Conservation (phyloP, 768 basidiomycete species). For the Hypholoma sublateritium region DNA sequence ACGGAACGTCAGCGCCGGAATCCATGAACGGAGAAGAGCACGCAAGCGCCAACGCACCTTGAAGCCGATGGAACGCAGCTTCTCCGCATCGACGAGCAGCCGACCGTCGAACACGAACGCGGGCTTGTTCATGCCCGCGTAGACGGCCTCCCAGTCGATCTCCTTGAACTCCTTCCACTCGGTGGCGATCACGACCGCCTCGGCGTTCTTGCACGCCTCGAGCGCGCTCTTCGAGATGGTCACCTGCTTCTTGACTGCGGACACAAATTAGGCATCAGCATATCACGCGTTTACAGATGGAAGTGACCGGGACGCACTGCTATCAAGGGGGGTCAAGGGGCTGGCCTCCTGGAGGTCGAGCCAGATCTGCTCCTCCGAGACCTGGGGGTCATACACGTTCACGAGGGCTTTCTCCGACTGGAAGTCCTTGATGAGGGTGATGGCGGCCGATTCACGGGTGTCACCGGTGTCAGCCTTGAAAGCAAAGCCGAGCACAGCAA, state of each 20-base stretch:
- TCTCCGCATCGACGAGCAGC: conserved; percentile 78
- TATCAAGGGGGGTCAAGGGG: conserved; percentile 60
- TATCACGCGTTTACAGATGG: not conserved
- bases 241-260: conserved; percentile 83
- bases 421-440: conserved; percentile 94
- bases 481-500: conserved; percentile 96
- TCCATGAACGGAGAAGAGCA: too few species aligned
- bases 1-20: not conserved
- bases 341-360: conserved; percentile 67
- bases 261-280: conserved; percentile 1
- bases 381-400: conserved; percentile 91
- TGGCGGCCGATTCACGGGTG: conserved; percentile 95
- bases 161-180: conserved; percentile 97
- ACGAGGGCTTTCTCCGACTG: conserved; percentile 83
- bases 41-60: conserved; percentile 46
- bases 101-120: conserved; percentile 97
- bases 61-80: conserved; percentile 87
- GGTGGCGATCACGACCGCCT: conserved; percentile 94
- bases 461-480: conserved; percentile 99
- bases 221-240: conserved; percentile 74
- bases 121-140: conserved; percentile 92
- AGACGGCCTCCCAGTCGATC: conserved; percentile 88
- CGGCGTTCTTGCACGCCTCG: conserved; percentile 86
- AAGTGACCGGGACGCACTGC: conserved; percentile 50
- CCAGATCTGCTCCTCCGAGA: conserved; percentile 87